Evolutionary conservation across 2,329 filamentous ascomycete species (phyloP), one percentile per base, ranked within the genome.

Genomic region (Teratosphaeria destructans): DNA sequence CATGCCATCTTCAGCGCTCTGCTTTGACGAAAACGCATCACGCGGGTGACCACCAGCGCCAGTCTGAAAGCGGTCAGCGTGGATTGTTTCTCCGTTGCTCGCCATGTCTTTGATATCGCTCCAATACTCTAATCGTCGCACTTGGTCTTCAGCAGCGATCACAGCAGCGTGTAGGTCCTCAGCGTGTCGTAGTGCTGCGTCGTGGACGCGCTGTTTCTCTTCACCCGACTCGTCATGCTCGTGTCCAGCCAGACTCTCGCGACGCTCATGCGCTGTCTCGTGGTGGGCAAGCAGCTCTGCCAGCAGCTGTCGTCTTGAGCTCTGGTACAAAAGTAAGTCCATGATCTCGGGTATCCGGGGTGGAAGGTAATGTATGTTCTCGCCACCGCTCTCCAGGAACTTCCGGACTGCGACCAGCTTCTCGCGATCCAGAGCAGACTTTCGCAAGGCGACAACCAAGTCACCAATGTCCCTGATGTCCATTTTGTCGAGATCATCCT

Each of bases 281-380:
- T 87, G 79, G 12, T 83, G 78, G n/a, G 82, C 62, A 27, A 70
- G 85, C 54, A 99, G 77, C 56, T 85, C 82, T 19, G 83, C 79
- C 16, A 96, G 79, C 3, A 97, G 79, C 60, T 91, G 84, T 62
- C 87, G 84, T 27, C 92, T 83, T 2, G 92, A 96, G 19, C 87
- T 86, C 72, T 97, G 93, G 71, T 96, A 99, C 23, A 99, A 80
- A 68, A 97, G 89, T 60, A 88, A 79, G 0, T 84, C 80, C 90
- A 96, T 92, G 65, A 96, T 88, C 53, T 90, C 85, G 59, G 89
- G 87, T 81, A 96, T 93, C 71, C 86, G 68, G 1, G 87, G 81
- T 62, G 87, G 81, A 23, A 99, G 77, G 62, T 90, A 88, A 58
- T 81, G 80, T 32, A 97, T 77, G 66, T 96, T 90, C 27, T 88